These are phyloP conservation scores for Termitomyces heimii DNA, from an alignment of 768 basidiomycete species.

Conservation along the genomic window DNA sequence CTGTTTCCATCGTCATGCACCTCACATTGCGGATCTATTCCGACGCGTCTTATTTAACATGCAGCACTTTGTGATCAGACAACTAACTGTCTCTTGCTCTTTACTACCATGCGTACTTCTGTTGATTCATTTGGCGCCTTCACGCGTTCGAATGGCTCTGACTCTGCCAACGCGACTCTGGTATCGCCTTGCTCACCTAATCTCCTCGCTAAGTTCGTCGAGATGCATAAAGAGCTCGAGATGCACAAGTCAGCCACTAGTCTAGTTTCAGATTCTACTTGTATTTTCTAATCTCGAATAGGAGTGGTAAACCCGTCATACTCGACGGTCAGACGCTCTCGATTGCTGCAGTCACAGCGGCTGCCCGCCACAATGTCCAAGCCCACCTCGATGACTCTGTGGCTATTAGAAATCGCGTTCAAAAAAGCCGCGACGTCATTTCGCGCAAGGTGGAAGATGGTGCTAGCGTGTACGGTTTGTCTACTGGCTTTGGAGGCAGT, in stretches of 20 bases:
- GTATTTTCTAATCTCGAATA: slow-evolving; percentile 14
- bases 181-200: slow-evolving; percentile 5
- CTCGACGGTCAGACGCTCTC: slow-evolving; percentile 54
- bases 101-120: slow-evolving; percentile 16
- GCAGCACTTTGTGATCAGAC: neutral
- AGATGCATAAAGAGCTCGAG: slow-evolving; percentile 47
- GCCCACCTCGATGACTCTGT: slow-evolving; percentile 23
- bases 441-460: slow-evolving; percentile 60
- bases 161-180: neutral
- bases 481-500: slow-evolving; percentile 75
- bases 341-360: slow-evolving; percentile 50
- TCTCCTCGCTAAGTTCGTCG: slow-evolving; percentile 33
- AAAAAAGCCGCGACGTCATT: slow-evolving; percentile 61
- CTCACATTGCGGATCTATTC: slow-evolving; percentile 4
- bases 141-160: slow-evolving; percentile 5
- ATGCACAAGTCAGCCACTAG: slow-evolving; percentile 39
- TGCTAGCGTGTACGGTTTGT: slow-evolving; percentile 76
- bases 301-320: slow-evolving; percentile 40
- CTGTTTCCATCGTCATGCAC: neutral
- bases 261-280: neutral
- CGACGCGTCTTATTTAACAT: slow-evolving; percentile 14
- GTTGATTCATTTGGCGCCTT: slow-evolving; percentile 18
- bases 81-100: neutral
- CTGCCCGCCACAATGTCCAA: slow-evolving; percentile 38
- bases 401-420: slow-evolving; percentile 39